Percentiles rank a stretch among this genome's conserved stretches.
Conservation (phyloP, 2,329 filamentous ascomycete species). For the Chrysosporium keratinophilum region DNA sequence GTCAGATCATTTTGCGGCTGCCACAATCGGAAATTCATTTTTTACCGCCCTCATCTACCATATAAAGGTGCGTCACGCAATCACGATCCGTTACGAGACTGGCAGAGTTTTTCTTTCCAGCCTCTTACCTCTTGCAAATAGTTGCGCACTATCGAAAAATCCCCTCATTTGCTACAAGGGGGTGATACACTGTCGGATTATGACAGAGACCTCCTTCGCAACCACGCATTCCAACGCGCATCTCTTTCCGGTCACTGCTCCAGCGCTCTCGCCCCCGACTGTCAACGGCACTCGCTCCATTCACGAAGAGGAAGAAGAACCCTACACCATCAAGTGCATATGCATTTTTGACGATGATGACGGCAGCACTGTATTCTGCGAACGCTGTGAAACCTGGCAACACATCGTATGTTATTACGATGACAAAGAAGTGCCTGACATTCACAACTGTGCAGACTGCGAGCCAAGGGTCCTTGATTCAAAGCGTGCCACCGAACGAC, state of each 20-base stretch:
- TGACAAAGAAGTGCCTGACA: conserved; percentile 58
- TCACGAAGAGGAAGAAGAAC: conserved; percentile 37
- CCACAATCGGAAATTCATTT: not conserved
- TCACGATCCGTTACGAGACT: not conserved
- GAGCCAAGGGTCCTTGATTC: conserved; percentile 64
- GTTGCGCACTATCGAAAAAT: not conserved
- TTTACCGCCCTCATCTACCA: not conserved
- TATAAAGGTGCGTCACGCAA: not conserved
- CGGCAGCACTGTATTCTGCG: conserved; percentile 94
- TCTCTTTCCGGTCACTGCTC: conserved; percentile 37
- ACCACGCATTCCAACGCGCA: conserved; percentile 41
- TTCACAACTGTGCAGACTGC: conserved; percentile 85
- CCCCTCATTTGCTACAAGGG: conserved; percentile 24
- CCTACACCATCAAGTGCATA: conserved; percentile 94
- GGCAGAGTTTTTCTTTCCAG: not conserved
- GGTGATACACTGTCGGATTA: conserved; percentile 42
- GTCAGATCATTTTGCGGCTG: not conserved
- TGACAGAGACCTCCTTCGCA: conserved; percentile 44
- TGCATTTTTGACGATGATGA: conserved; percentile 91
- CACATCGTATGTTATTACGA: conserved; percentile 97
- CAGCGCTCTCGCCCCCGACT: conserved; percentile 33
- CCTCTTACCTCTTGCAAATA: not conserved
- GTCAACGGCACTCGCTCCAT: conserved; percentile 33
- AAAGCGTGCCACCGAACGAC: conserved; percentile 63
- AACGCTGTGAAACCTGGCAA: conserved; percentile 93